These are phyloP conservation scores for Suhomyces bokatorum DNA, from an alignment of 1,139 yeast genomes.

Conservation along the genomic window DNA sequence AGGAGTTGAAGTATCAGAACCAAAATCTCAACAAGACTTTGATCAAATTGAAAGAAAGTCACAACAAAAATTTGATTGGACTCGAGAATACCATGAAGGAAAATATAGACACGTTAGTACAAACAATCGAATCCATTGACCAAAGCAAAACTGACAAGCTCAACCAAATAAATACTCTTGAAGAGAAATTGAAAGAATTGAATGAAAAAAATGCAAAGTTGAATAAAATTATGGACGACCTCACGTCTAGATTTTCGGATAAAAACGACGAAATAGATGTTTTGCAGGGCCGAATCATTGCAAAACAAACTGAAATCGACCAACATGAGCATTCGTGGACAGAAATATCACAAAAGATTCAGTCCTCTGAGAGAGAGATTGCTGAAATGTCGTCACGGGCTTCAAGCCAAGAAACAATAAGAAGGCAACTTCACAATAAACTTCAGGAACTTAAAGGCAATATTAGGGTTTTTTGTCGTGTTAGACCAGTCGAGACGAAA, in stretches of 20 bases:
- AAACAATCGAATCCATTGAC: constrained; percentile 18
- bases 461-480: constrained; percentile 85
- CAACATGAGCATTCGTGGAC: constrained; percentile 6
- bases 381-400: constrained; percentile 27
- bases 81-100: constrained; percentile 26
- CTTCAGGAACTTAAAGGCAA: constrained; percentile 90
- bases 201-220: constrained; percentile 8
- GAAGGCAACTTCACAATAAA: constrained; percentile 72
- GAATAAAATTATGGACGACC: constrained; percentile 8
- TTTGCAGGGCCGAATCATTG: constrained; percentile 15
- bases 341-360: constrained; percentile 7
- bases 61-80: constrained; percentile 21
- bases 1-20: constrained; percentile 16
- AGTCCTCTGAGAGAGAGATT: constrained; percentile 13
- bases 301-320: constrained; percentile 14
- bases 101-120: constrained; percentile 17
- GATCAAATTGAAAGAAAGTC: constrained; percentile 30
- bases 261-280: constrained; percentile 25
- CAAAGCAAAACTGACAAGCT: constrained; percentile 10
- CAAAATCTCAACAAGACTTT: constrained; percentile 26
- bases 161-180: constrained; percentile 4
- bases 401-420: constrained; percentile 26
- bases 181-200: constrained; percentile 8
- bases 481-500: constrained; percentile 55
- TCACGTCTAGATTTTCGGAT: constrained; percentile 16